Evolutionary conservation across 139 green algal species (phyloP).

Genomic region (Coelastrella sp.): DNA sequence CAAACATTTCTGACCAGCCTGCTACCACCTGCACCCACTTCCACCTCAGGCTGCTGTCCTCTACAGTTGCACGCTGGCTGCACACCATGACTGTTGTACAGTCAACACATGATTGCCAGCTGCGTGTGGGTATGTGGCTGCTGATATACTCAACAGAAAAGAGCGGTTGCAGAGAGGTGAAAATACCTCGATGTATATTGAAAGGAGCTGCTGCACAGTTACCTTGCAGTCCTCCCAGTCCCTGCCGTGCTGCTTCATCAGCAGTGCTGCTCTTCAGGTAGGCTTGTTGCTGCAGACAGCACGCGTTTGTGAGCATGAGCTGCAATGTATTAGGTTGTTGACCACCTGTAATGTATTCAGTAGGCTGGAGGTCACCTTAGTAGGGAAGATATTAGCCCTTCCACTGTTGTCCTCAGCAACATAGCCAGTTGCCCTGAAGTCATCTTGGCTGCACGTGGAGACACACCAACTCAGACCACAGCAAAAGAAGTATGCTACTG

Average conservation of each 20-base stretch:
- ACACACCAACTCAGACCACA: not conserved
- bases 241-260: conserved; percentile 4
- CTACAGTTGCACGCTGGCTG: no score
- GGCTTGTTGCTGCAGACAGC: conserved; percentile 25
- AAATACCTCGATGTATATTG: no score
- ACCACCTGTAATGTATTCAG: not conserved
- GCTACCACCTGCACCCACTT: no score
- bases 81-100: no score
- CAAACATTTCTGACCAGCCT: no score
- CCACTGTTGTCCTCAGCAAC: conserved; percentile 56
- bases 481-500: no score
- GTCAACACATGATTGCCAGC: no score
- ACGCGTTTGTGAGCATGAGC: not conserved
- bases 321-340: conserved; percentile 22
- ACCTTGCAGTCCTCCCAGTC: conserved; percentile 43
- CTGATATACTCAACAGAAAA: no score
- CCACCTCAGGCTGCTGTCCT: no score
- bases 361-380: not conserved
- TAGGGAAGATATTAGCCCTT: conserved; percentile 56
- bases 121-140: no score
- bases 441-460: not conserved
- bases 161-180: no score
- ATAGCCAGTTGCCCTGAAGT: conserved; percentile 31
- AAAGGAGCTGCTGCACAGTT: not conserved
- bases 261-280: conserved; percentile 13